Evolutionary conservation across 768 basidiomycete species (phyloP), one percentile per base, ranked within the genome.

Genomic region (Suillus paluster): DNA sequence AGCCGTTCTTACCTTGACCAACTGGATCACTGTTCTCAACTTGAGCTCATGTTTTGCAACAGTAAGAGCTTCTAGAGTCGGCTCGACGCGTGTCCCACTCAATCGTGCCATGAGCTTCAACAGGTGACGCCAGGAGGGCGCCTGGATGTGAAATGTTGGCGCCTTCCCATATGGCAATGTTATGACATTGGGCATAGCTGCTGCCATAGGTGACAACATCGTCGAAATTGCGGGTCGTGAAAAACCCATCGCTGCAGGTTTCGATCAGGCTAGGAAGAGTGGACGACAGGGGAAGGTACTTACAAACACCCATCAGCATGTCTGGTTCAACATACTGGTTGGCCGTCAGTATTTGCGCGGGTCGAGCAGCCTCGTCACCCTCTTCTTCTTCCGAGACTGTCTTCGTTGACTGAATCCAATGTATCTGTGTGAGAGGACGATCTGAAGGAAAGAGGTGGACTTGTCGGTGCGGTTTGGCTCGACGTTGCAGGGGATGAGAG

Each of bases 21-120:
- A 92, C 68, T 94, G 92, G 59, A 94, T 75, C 0, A 94, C 89
- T 0, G 87, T 87, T 45, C 92, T 87, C 49, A 94, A 75, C 63
- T 81, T 83, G 56, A 88, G 78, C 6, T 84, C 83, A 19, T 77
- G 77, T 67, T 87, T 88, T 34, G 81, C 77, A 0, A 81, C 73
- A 1, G 86, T 84, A 65, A 90, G 74, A 1, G 89, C 87, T 66
- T 90, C 89, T 41, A 91, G 70, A 0, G 88, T 86, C 1, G 92
- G 85, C 66, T 93, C 88, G 49, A 94, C 77, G 55, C 84, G 84
- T 6, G 89, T 88, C 34, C 81, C 85, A 60, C 88, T 87, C 61
- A 92, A 73, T 63, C 87, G 79, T 30, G 91, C 92, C 85, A 94
- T 86, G 45, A 94, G 71, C 67, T 86, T 90, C 42, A 94, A 78